Evolutionary conservation across 331 rosid species (phyloP), one percentile per base, ranked within the genome.

Genomic region (Acacia concinna): DNA sequence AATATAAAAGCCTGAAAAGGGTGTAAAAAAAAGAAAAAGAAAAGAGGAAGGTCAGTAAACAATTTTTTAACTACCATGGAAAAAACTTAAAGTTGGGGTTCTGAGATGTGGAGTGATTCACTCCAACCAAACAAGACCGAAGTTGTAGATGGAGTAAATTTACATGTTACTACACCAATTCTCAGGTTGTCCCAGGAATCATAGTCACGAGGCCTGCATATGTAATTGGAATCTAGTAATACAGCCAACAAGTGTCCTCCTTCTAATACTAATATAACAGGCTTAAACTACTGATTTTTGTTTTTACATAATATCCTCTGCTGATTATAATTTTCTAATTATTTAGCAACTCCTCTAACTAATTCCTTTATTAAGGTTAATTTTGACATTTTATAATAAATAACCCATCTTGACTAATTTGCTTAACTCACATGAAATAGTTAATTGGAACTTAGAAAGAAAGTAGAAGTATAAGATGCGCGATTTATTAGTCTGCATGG

Each of bases 171-270:
- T 57, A 57, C 3, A 4, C 6, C 17, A 10, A 4, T 40, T 40
- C 43, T 5, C 43, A 5, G 49, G n/a, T 46, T 46, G 20, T 46
- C 52, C 20, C 20, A 46, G 20, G n/a, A 14, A 51, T 20, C 57
- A 20, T 6, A 6, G 57, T 51, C 25, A n/a, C 20, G 89, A 97
- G 4, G 79, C 91, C 97, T 12, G 96, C 97, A 77, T 92, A 91
- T 28, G 97, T 91, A 51, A 51, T 23, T 17, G n/a, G 56, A 18
- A 49, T 49, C 23, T 5, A 49, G 56, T 1, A 6, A 23, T 6
- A 5, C 21, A 4, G 7, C 21, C 56, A 15, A 47, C 21, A 47
- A 18, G 9, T 47, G 8, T 18, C 56, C 23, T 17, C 2, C 23
- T 49, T 49, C 8, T 49, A 1, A 49, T 49, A 6, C 57, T 18